These are phyloP conservation scores for Ustilago crameri DNA, from an alignment of 1,284 basidiomycete genomes.

Conservation along the genomic window DNA sequence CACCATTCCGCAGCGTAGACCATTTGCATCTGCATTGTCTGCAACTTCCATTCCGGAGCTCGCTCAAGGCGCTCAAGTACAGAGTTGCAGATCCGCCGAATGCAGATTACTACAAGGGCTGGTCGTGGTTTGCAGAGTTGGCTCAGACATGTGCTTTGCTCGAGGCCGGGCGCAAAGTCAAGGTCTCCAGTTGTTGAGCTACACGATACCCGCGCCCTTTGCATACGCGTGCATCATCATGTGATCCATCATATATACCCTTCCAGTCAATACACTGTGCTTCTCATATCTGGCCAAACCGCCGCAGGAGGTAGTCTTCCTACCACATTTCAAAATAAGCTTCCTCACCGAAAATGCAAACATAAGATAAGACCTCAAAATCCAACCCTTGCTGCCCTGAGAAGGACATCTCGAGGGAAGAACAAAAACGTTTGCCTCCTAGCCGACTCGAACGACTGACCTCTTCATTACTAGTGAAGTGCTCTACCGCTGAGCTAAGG, in stretches of 20 bases:
- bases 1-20: constrained; percentile 81
- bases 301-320: too few relatives aligned
- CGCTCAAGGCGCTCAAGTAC: constrained; percentile 73
- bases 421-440: constrained; percentile 36
- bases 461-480: constrained; percentile 56
- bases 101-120: constrained; percentile 74
- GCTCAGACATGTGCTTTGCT: constrained; percentile 76
- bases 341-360: too few relatives aligned
- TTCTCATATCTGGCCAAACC: not conserved
- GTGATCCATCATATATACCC: too few relatives aligned
- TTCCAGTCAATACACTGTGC: too few relatives aligned
- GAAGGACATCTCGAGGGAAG: too few relatives aligned
- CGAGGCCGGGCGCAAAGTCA: constrained; percentile 72
- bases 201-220: too few relatives aligned
- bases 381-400: too few relatives aligned
- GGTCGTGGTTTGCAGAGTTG: constrained; percentile 80
- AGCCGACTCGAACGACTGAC: constrained; percentile 57
- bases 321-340: too few relatives aligned
- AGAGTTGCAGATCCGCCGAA: constrained; percentile 68
- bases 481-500: constrained; percentile 59
- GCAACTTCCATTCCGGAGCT: constrained; percentile 75
- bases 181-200: constrained; percentile 67
- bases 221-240: too few relatives aligned
- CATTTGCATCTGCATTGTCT: constrained; percentile 85
- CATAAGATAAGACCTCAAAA: not conserved